Percentiles rank a stretch among this genome's conserved stretches.
Conservation (phyloP, 1,284 basidiomycete genomes). For the Fomitopsis palustris region DNA sequence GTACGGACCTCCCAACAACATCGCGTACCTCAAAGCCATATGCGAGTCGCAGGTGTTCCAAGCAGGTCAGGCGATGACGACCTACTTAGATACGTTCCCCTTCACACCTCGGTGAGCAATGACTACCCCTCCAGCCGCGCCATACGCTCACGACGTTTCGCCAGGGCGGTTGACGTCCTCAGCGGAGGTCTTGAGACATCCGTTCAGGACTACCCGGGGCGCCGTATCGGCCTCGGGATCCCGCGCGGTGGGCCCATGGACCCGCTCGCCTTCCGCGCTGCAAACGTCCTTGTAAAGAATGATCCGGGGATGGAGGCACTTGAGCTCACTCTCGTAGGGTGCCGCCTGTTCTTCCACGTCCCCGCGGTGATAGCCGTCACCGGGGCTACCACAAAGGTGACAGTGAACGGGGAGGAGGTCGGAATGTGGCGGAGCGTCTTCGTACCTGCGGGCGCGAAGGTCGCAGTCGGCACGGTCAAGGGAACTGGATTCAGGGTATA, state of each 20-base stretch:
- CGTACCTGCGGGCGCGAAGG: conserved; percentile 41
- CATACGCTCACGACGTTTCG: not conserved
- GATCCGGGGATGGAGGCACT: conserved; percentile 48
- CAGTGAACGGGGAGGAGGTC: conserved; percentile 37
- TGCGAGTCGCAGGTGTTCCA: conserved; percentile 39
- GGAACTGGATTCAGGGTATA: conserved; percentile 48
- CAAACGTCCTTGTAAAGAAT: conserved; percentile 65
- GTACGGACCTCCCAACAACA: conserved; percentile 53
- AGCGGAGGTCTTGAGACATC: conserved; percentile 57
- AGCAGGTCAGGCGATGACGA: conserved; percentile 50
- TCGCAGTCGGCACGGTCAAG: conserved; percentile 37
- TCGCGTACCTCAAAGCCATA: conserved; percentile 48
- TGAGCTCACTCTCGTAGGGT: conserved; percentile 41
- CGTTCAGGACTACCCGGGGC: conserved; percentile 64
- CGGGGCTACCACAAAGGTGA: conserved; percentile 45
- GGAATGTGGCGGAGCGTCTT: conserved; percentile 48
- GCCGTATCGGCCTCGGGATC: conserved; percentile 55
- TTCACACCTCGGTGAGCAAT: conserved; percentile 38
- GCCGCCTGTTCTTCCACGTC: conserved; percentile 40
- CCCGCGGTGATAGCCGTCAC: conserved; percentile 53
- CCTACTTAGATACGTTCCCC: conserved; percentile 47
- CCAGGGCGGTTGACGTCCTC: conserved; percentile 54
- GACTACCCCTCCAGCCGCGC: not conserved
- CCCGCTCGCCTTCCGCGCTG: conserved; percentile 51
- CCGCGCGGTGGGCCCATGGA: conserved; percentile 73